Percentiles rank a stretch among this genome's conserved stretches.
phyloP scores from a whole-genome alignment of 1,139 yeast species.

The Zygosaccharomyces pseudobailii region DNA sequence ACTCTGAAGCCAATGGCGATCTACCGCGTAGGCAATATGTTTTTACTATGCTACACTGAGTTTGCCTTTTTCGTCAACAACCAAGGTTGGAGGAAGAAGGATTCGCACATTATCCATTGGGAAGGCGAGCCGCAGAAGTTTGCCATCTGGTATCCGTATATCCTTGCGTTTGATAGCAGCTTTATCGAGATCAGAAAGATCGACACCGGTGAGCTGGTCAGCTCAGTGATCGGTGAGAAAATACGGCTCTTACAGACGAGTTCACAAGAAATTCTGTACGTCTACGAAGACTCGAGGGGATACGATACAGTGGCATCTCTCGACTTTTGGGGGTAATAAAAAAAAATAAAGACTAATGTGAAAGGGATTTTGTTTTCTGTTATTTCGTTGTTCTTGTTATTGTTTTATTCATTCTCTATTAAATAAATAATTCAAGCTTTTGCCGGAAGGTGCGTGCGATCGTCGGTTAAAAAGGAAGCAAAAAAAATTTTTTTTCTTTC shows the following conservation, averaged over 20 bases:
- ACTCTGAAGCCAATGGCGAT: constrained; percentile 81
- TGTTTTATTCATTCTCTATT: not conserved
- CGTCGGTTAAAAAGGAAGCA: not conserved
- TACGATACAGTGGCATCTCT: constrained; percentile 86
- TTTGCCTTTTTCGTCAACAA: constrained; percentile 91
- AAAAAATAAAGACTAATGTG: not conserved
- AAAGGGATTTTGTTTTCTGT: not conserved
- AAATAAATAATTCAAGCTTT: not conserved
- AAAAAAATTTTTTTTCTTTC: not conserved
- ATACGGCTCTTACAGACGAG: constrained; percentile 83
- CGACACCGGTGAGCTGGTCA: constrained; percentile 75
- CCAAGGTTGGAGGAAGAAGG: constrained; percentile 94
- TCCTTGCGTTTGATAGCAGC: constrained; percentile 82
- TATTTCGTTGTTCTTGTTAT: not conserved
- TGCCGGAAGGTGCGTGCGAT: not conserved
- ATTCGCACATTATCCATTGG: constrained; percentile 94
- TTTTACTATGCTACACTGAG: constrained; percentile 81
- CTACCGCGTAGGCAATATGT: constrained; percentile 83
- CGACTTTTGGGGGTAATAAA: constrained; percentile 65
- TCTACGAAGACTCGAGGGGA: constrained; percentile 85
- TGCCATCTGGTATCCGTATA: constrained; percentile 89
- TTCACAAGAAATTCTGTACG: constrained; percentile 91
- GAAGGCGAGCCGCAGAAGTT: constrained; percentile 92
- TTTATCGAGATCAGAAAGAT: constrained; percentile 91
- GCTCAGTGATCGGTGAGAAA: constrained; percentile 93